A percentile compares a stretch with the other conserved stretches of the same genome.
Conservation (phyloP, 352 stramenopile species). For the Pythium periplocum region DNA sequence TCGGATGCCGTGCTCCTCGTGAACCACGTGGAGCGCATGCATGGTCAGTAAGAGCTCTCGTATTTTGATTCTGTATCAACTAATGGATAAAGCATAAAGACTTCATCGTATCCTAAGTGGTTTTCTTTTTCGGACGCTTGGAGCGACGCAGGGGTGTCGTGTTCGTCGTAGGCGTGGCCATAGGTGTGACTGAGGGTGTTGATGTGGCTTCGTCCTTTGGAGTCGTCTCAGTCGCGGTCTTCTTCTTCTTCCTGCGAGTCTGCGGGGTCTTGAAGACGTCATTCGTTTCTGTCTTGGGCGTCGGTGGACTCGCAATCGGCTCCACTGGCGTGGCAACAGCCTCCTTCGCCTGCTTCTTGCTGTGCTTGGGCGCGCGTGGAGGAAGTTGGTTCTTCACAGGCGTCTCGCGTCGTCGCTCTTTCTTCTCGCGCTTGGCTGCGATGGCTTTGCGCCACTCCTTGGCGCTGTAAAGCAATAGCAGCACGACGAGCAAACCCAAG, state of each 20-base stretch:
- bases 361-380: not conserved
- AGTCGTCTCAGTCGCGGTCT: not conserved
- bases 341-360: not conserved
- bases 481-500: too few relatives aligned
- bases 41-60: conserved; percentile 27
- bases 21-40: conserved; percentile 72
- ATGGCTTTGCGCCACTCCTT: not conserved
- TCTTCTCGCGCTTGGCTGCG: conserved; percentile 11
- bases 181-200: not conserved
- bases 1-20: conserved; percentile 61
- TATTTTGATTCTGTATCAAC: conserved; percentile 2
- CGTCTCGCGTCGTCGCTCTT: not conserved
- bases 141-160: conserved; percentile 1
- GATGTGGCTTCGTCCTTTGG: not conserved
- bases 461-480: too few relatives aligned
- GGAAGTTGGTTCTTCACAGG: not conserved
- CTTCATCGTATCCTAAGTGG: not conserved
- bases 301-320: not conserved
- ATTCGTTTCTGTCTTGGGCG: not conserved
- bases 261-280: conserved; percentile 5
- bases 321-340: not conserved
- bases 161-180: conserved; percentile 1
- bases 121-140: conserved; percentile 1
- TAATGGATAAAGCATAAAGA: not conserved
- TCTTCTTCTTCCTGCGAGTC: not conserved